phyloP scores from a whole-genome alignment of 2,329 filamentous ascomycete species.

The Aspergillus phoenicis region DNA sequence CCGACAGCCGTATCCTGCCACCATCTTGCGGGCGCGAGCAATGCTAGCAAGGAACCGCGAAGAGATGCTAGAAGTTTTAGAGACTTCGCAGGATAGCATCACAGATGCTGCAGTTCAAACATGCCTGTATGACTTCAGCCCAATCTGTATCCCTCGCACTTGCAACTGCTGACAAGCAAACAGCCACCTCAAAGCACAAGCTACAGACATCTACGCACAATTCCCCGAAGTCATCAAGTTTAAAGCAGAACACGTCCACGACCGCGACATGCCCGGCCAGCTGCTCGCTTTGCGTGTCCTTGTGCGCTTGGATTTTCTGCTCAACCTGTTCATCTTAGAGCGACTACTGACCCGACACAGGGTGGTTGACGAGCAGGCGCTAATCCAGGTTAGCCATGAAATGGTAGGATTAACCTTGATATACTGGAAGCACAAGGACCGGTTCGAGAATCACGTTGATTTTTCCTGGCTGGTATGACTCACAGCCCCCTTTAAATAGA shows the following conservation, averaged over 20 bases:
- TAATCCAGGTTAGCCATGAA: conserved; percentile 6
- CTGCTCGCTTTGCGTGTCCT: neutral
- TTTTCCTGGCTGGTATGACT: conserved; percentile 8
- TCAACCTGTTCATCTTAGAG: conserved; percentile 5
- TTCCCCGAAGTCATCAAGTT: neutral
- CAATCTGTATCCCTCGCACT: neutral
- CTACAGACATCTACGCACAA: neutral
- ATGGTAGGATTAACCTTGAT: conserved; percentile 1
- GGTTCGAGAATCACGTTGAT: conserved; percentile 2
- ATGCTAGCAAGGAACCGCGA: conserved; percentile 7
- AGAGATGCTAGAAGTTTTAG: neutral
- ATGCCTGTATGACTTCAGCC: neutral
- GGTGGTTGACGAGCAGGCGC: neutral
- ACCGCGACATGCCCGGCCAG: neutral
- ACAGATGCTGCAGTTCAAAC: neutral
- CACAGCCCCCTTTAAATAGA: neutral
- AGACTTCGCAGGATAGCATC: conserved; percentile 1
- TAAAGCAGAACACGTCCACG: neutral
- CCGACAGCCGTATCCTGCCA: neutral
- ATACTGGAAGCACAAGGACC: conserved; percentile 11
- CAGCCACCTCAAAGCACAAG: neutral
- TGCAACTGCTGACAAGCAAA: neutral
- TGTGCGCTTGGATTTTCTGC: neutral
- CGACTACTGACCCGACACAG: conserved; percentile 5
- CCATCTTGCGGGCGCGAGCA: neutral